Percentiles rank a stretch among this genome's conserved stretches.
Evolutionary conservation across 192 early-diverging fungal species (phyloP).

Genomic region (Backusella macrospora): DNA sequence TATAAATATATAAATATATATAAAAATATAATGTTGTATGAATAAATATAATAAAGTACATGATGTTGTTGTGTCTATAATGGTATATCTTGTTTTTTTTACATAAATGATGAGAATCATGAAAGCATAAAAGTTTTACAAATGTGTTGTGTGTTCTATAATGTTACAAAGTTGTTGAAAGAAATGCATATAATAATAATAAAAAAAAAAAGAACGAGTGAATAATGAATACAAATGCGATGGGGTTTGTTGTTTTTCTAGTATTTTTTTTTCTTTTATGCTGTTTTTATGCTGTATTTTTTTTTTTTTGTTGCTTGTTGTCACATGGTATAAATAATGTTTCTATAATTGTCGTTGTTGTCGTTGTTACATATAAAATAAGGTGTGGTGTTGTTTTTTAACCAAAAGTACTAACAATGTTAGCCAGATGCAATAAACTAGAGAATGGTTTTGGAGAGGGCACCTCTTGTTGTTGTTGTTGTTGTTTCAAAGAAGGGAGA

Average conservation of each 20-base stretch:
- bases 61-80: neutral
- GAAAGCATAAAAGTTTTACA: conserved; percentile 7
- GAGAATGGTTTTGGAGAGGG: neutral
- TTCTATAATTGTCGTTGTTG: neutral
- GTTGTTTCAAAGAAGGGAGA: neutral
- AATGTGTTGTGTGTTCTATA: neutral
- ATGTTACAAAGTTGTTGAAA: conserved; percentile 13
- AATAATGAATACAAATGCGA: neutral
- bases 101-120: neutral
- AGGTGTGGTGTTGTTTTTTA: conserved; percentile 18
- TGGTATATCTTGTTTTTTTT: neutral
- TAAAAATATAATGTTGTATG: too few species aligned
- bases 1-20: too few species aligned
- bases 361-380: conserved; percentile 3
- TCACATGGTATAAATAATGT: neutral
- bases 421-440: conserved; percentile 18
- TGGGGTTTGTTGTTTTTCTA: neutral
- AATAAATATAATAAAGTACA: conserved; percentile 9
- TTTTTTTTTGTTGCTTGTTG: neutral
- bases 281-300: neutral
- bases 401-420: conserved; percentile 24
- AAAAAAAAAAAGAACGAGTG: neutral
- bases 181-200: neutral
- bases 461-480: neutral
- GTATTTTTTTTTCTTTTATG: neutral